A percentile compares a stretch with the other conserved stretches of the same genome.
These are phyloP conservation scores for Xylariaceae sp. DNA, from an alignment of 2,329 filamentous ascomycete genomes.

Conservation along the genomic window DNA sequence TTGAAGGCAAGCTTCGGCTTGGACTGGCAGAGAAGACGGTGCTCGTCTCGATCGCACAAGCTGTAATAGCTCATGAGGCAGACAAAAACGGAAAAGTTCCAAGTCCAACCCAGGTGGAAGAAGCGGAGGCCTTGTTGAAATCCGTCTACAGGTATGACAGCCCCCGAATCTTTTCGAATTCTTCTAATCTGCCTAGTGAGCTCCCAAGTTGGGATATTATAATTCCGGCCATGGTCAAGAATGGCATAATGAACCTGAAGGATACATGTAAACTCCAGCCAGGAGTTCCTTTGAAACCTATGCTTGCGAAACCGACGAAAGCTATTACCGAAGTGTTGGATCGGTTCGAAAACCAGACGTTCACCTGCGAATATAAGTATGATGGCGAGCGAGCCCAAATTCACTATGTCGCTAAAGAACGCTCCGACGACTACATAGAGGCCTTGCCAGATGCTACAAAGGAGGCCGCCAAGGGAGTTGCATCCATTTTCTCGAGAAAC, in stretches of 20 bases:
- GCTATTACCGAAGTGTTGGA: constrained; percentile 97
- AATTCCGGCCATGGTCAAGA: constrained; percentile 83
- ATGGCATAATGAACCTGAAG: constrained; percentile 82
- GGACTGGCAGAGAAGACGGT: constrained; percentile 93
- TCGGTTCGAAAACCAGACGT: constrained; percentile 91
- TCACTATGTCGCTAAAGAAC: constrained; percentile 88
- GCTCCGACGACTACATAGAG: constrained; percentile 70
- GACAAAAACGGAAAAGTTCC: constrained; percentile 72
- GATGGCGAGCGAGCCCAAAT: constrained; percentile 98
- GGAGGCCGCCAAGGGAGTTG: constrained; percentile 74
- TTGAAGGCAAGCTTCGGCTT: constrained; percentile 92
- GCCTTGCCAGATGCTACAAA: constrained; percentile 65
- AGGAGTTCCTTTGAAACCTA: constrained; percentile 94
- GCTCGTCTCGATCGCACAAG: constrained; percentile 86
- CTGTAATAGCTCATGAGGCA: constrained; percentile 82
- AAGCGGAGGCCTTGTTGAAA: constrained; percentile 86
- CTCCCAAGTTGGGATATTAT: constrained; percentile 95
- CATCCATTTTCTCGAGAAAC: constrained; percentile 95
- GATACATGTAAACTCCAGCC: constrained; percentile 91
- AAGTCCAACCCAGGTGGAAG: constrained; percentile 76
- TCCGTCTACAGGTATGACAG: constrained; percentile 77
- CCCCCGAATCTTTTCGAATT: constrained; percentile 40
- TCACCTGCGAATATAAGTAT: constrained; percentile 99
- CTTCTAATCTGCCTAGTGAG: constrained; percentile 63
- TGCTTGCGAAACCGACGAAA: constrained; percentile 98